A percentile compares a stretch with the other conserved stretches of the same genome.
These are phyloP conservation scores for Calonectria fujianensis DNA, from an alignment of 2,329 filamentous ascomycete genomes.

Conservation along the genomic window DNA sequence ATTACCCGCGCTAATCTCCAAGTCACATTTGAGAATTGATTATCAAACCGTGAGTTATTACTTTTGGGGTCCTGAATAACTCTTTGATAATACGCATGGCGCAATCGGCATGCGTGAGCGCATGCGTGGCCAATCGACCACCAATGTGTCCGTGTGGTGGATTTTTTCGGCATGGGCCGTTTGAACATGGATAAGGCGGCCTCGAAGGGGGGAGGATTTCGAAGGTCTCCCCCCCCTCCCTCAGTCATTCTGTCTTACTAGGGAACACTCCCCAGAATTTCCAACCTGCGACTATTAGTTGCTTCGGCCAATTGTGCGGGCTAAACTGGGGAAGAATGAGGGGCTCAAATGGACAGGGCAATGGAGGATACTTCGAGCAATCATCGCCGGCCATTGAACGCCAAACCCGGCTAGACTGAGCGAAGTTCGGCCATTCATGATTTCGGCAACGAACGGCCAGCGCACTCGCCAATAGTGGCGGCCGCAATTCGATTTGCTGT, in stretches of 20 bases:
- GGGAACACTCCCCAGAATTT: slow-evolving; percentile 8
- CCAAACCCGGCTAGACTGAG: slow-evolving; percentile 33
- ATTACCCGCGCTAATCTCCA: slow-evolving; percentile 21
- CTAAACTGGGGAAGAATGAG: slow-evolving; percentile 18
- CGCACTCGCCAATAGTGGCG: slow-evolving; percentile 25
- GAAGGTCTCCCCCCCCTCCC: not conserved
- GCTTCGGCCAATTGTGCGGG: slow-evolving; percentile 6
- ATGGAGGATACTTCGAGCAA: slow-evolving; percentile 20
- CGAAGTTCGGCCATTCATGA: slow-evolving; percentile 30
- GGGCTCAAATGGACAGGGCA: slow-evolving; percentile 10
- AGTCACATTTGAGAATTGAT: slow-evolving; percentile 14
- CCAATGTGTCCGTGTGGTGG: slow-evolving; percentile 31
- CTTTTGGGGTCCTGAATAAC: slow-evolving; percentile 20
- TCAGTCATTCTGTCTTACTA: not conserved
- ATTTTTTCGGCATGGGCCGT: slow-evolving; percentile 20
- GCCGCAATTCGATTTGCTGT: slow-evolving; percentile 27
- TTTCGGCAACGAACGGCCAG: slow-evolving; percentile 30
- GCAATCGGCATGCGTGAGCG: slow-evolving; percentile 21
- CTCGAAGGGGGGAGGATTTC: not conserved
- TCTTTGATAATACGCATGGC: slow-evolving; percentile 31
- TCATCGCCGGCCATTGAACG: slow-evolving; percentile 22
- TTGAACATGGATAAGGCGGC: slow-evolving; percentile 10
- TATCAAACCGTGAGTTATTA: slow-evolving; percentile 7
- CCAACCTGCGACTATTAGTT: not conserved
- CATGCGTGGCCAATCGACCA: slow-evolving; percentile 21